These are phyloP conservation scores for Centella asiatica DNA, from an alignment of 129 eudicot genomes.

Conservation along the genomic window DNA sequence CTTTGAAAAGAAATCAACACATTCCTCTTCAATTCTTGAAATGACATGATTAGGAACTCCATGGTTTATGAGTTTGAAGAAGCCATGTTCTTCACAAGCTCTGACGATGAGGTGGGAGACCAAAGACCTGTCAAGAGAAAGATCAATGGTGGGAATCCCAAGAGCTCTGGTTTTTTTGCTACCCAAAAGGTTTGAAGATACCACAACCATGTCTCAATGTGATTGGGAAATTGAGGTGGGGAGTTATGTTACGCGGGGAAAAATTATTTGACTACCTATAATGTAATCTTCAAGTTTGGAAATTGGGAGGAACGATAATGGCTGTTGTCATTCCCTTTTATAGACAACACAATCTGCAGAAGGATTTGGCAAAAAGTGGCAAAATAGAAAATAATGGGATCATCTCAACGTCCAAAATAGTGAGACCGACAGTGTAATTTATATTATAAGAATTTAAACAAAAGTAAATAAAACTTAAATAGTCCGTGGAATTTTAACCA, in stretches of 20 bases:
- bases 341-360: no score
- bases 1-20: slow-evolving; percentile 38
- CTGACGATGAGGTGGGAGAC: slow-evolving; percentile 31
- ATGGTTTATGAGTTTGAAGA: slow-evolving; percentile 77
- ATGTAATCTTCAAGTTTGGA: no score
- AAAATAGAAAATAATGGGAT: no score
- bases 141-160: slow-evolving; percentile 63
- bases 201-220: slow-evolving; percentile 27
- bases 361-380: no score
- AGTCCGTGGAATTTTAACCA: no score
- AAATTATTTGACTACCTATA: background rate
- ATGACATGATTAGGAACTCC: slow-evolving; percentile 43
- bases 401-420: no score
- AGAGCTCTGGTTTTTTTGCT: slow-evolving; percentile 42
- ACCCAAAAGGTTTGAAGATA: slow-evolving; percentile 37
- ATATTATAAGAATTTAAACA: no score
- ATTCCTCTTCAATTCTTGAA: slow-evolving; percentile 51
- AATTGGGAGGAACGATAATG: no score
- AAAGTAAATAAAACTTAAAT: no score
- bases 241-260: background rate
- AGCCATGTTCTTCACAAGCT: slow-evolving; percentile 76
- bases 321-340: no score
- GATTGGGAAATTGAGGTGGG: background rate
- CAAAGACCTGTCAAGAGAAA: slow-evolving; percentile 36
- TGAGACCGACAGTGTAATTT: no score